These are phyloP conservation scores for Fistulinella cinereoalba DNA, from an alignment of 1,284 basidiomycete species.

Conservation along the genomic window DNA sequence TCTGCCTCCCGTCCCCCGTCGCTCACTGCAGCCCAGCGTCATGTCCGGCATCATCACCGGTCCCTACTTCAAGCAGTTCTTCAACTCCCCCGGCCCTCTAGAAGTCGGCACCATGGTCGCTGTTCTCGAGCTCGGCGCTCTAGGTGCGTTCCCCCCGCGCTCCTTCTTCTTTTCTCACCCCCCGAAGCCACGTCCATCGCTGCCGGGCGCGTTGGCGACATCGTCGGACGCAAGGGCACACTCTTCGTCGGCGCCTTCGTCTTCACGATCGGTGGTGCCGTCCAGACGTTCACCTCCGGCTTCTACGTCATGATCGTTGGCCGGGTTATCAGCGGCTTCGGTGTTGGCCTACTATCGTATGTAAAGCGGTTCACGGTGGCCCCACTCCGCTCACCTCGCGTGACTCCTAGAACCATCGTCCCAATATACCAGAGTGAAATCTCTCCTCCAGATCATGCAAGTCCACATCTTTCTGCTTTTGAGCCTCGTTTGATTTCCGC, in stretches of 20 bases:
- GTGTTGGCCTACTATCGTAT: conserved; percentile 89
- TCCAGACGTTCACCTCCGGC: conserved; percentile 87
- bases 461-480: conserved; percentile 28
- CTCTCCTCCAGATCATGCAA: conserved; percentile 87
- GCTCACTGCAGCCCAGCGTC: conserved; percentile 52
- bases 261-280: conserved; percentile 85
- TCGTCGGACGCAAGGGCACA: conserved; percentile 84
- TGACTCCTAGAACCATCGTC: conserved; percentile 76
- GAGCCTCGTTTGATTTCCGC: conserved; percentile 11
- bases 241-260: conserved; percentile 84
- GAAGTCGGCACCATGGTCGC: conserved; percentile 88
- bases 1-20: conserved; percentile 7
- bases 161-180: conserved; percentile 3
- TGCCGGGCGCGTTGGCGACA: conserved; percentile 85
- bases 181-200: conserved; percentile 81
- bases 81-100: conserved; percentile 72
- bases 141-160: conserved; percentile 52
- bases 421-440: conserved; percentile 98
- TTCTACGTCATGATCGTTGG: conserved; percentile 88
- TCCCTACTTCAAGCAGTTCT: conserved; percentile 83
- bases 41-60: conserved; percentile 95
- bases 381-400: conserved; percentile 1
- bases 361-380: conserved; percentile 30
- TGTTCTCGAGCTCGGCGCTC: conserved; percentile 88
- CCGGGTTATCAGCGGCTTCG: conserved; percentile 85